Evolutionary conservation across 192 early-diverging fungal species (phyloP).

Genomic region (Lobosporangium transversale): DNA sequence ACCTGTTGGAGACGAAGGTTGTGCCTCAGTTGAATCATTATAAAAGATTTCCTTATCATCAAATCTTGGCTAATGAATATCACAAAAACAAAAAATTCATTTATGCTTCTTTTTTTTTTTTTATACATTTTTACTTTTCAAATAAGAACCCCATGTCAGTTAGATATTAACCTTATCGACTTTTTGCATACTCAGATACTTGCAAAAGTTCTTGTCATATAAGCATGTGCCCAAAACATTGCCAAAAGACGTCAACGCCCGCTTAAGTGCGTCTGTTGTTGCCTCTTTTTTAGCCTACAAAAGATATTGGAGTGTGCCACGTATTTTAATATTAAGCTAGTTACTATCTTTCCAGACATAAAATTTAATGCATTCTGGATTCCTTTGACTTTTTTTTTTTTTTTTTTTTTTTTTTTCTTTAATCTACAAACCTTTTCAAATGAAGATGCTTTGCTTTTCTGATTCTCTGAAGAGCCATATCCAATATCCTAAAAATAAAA

Average conservation of each 20-base stretch:
- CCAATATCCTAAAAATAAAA: conserved; percentile 78
- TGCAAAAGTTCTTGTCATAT: conserved; percentile 81
- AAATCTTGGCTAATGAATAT: conserved; percentile 25
- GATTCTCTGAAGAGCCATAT: conserved; percentile 83
- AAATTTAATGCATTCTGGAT: too few species aligned
- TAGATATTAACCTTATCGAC: too few species aligned
- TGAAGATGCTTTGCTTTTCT: conserved; percentile 76
- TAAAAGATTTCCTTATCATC: conserved; percentile 17
- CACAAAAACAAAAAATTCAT: too few species aligned
- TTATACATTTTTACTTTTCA: too few species aligned
- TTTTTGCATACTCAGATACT: conserved; percentile 20
- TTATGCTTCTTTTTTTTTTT: too few species aligned
- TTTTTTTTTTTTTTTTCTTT: too few species aligned
- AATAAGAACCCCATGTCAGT: too few species aligned
- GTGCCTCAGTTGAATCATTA: conserved; percentile 7
- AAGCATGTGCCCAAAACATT: conserved; percentile 87
- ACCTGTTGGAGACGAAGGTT: too few species aligned
- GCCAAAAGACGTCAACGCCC: conserved; percentile 89
- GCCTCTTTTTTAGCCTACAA: conserved; percentile 88
- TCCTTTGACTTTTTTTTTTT: too few species aligned
- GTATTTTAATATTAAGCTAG: too few species aligned
- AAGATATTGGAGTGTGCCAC: background rate
- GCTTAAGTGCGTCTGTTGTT: conserved; percentile 87
- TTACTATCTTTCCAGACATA: too few species aligned
- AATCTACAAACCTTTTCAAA: conserved; percentile 95